phyloP scores from a whole-genome alignment of 768 basidiomycete genomes.

The Leccinum boreale region DNA sequence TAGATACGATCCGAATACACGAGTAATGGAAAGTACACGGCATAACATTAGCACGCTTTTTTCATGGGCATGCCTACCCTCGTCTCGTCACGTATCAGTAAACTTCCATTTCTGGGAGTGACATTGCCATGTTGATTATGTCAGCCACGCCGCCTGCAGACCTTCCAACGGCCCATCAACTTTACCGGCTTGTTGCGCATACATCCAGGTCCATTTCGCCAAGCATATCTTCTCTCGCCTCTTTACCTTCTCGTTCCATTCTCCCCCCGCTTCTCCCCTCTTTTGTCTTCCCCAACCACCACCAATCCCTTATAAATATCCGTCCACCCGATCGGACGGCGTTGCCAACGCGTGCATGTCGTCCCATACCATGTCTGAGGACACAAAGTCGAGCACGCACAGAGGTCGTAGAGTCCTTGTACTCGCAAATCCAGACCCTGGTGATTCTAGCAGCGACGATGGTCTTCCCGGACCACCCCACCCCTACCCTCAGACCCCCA shows the following conservation, averaged over 20 bases:
- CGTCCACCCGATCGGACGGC: constrained; percentile 22
- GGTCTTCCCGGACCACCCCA: constrained; percentile 23
- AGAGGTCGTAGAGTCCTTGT: constrained; percentile 44
- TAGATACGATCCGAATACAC: constrained; percentile 22
- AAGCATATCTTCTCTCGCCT: constrained; percentile 10
- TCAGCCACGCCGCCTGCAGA: constrained; percentile 26
- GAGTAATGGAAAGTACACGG: constrained; percentile 16
- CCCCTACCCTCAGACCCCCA: constrained; percentile 22
- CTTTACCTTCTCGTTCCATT: not conserved
- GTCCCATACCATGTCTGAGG: constrained; percentile 56
- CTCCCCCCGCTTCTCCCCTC: not conserved
- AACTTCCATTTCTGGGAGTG: constrained; percentile 2
- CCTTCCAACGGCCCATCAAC: constrained; percentile 26
- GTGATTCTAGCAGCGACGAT: constrained; percentile 40
- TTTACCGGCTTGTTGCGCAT: constrained; percentile 27
- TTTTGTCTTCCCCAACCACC: not conserved
- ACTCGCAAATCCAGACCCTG: constrained; percentile 61
- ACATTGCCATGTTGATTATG: constrained; percentile 29
- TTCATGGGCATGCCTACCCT: not conserved
- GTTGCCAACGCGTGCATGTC: constrained; percentile 31
- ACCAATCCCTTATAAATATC: not conserved
- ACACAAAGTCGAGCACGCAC: constrained; percentile 39
- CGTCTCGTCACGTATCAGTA: not conserved
- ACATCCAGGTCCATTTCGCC: constrained; percentile 23
- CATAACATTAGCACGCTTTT: not conserved